Base-by-base conservation (phyloP, 1,284 basidiomycete species). In the Rhodotorula mucilaginosa region DNA sequence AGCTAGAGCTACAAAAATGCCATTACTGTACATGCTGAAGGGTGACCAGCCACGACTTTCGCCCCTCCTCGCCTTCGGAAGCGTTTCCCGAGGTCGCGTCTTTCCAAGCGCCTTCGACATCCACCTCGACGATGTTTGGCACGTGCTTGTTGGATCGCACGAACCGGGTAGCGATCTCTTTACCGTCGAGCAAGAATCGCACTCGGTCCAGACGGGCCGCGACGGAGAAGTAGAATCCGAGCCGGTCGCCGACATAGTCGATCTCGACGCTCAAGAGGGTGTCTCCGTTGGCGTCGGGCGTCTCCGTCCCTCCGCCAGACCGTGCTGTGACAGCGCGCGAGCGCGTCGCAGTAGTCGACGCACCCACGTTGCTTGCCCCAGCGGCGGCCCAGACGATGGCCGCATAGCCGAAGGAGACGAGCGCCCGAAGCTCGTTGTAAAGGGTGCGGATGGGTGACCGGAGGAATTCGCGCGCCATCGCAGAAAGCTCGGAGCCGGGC, bases 141-240 rank as follows among this genome's bases (percentile, higher is more conserved):
- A 47, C 26, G 34, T 6, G 60, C 52, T 52, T 23, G 21, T 48
- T 12, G 39, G 29, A 5, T 16, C 48, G 54, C 15, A 56, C 2
- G 2, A 47, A 63, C 2, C 46, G 15, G 23, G 44, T 16, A 21
- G 46, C 54, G 52, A 74, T 31, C 1, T 13, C 26, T 1, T 7
- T 3, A 1, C 64, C 69, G 3, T 71, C 72, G 39, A 74, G 57
- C n/a, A 18, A 48, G 51, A 74, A 26, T 23, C 44, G 58, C 29
- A 67, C 4, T 0, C 29, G 5, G 15, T 44, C 12, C 23, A 39
- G 3, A 13, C 26, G n/a, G 6, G 3, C 6, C 29, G 39, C 26
- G 12, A 60, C 48, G 5, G 70, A 44, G 58, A 68, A 12, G 62
- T 58, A 69, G 64, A 74, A 70, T n/a, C 58, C 65, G 39, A 74